Base-by-base conservation (phyloP, 768 basidiomycete species). In the Mycena haematopus region DNA sequence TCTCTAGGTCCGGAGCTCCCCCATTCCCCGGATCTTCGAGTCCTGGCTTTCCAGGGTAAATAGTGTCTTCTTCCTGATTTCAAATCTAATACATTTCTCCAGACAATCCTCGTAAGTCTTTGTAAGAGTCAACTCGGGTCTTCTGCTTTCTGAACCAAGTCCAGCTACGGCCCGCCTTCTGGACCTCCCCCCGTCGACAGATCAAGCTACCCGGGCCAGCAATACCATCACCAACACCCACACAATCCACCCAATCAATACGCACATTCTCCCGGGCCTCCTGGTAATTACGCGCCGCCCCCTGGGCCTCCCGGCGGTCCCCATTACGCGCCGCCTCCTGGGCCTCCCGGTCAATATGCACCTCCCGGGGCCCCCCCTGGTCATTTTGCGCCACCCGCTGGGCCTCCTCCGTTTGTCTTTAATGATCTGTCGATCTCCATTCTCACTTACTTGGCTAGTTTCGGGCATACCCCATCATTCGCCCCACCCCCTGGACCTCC, bases 201-300 rank as follows among this genome's bases (percentile, higher is more conserved):
- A 58, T 68, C 68, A 19, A 78, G 69, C 49, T 77, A 80, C 63
- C 82, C 82, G 24, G 82, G 77, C n/a, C 77, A 80, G 56, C 77
- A 78, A 57, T 75, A 79, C 58, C 79, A 78, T 36, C 75, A 79
- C 19, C 73, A 77, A 49, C 71, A 76, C 49, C 52, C 60, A 24
- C 70, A 62, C 29, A n/a, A n/a, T n/a, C n/a, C n/a, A n/a, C n/a
- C n/a, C 33, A 42, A 42, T 42, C 70, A 72, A 51, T 68, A 70
- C 21, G 38, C 57, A 9, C 51, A 54, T 25, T 61, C 69, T 25
- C n/a, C 61, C 42, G 68, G 68, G 15, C 69, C 68, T 60, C 69
- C 68, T 31, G 69, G 62, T 29, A 69, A 71, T 46, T 70, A 68
- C 22, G 45, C 63, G 13, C 40, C 57, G 1, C 62, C 69, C 27